Conservation (phyloP, 2,329 filamentous ascomycete species). For the Colletotrichum sp. region DNA sequence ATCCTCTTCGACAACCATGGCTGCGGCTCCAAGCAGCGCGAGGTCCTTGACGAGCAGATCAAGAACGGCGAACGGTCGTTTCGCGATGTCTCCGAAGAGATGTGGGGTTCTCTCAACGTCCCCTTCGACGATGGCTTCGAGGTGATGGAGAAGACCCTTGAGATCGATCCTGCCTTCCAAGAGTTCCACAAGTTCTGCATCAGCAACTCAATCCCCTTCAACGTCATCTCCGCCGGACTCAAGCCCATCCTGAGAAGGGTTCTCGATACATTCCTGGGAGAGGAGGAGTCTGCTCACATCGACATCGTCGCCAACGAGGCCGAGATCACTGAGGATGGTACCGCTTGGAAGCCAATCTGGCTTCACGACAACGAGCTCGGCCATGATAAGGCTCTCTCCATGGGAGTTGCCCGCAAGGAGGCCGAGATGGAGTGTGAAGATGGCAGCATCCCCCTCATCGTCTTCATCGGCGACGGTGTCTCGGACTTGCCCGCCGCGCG, state of each 20-base stretch:
- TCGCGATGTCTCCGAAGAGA: conserved; percentile 73
- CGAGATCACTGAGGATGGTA: conserved; percentile 61
- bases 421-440: conserved; percentile 61
- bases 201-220: conserved; percentile 68
- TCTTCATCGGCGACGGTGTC: conserved; percentile 75
- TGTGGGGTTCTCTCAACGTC: conserved; percentile 71
- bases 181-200: conserved; percentile 70
- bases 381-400: conserved; percentile 70
- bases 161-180: conserved; percentile 68
- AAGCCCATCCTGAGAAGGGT: conserved; percentile 68
- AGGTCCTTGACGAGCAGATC: conserved; percentile 67
- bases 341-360: conserved; percentile 70
- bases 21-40: conserved; percentile 61
- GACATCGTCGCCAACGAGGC: conserved; percentile 74
- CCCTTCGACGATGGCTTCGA: conserved; percentile 73
- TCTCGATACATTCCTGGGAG: conserved; percentile 68
- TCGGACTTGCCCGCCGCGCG: conserved; percentile 70
- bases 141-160: conserved; percentile 64
- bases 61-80: conserved; percentile 70
- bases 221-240: conserved; percentile 71
- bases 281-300: conserved; percentile 62
- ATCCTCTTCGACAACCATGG: conserved; percentile 71
- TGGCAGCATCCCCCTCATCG: conserved; percentile 67
- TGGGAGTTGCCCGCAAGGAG: conserved; percentile 62
- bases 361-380: conserved; percentile 68